Conservation (phyloP, 2,329 filamentous ascomycete species). For the Kalaharituber pfeilii region DNA sequence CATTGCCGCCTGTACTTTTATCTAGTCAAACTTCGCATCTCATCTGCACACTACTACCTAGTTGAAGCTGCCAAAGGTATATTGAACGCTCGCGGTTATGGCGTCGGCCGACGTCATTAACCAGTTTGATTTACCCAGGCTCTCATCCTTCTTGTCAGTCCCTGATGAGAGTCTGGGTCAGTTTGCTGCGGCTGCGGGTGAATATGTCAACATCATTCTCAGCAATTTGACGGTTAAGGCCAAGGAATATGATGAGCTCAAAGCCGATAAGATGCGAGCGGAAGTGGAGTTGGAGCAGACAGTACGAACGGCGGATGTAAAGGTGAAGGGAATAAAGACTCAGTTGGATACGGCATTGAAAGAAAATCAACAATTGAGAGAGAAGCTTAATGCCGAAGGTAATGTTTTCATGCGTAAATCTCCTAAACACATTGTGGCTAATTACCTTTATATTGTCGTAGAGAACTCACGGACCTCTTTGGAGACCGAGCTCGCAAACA, state of each 20-base stretch:
- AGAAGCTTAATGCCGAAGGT: slow-evolving; percentile 73
- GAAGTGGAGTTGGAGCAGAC: slow-evolving; percentile 90
- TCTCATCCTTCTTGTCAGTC: slow-evolving; percentile 21
- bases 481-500: slow-evolving; percentile 62
- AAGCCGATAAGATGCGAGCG: slow-evolving; percentile 69
- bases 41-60: neutral
- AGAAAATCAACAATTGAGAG: slow-evolving; percentile 64
- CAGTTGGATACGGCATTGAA: slow-evolving; percentile 68
- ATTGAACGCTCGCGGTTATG: neutral
- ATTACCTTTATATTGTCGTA: slow-evolving; percentile 25
- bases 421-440: neutral
- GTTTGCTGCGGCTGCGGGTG: slow-evolving; percentile 37
- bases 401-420: slow-evolving; percentile 27
- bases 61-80: neutral
- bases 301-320: slow-evolving; percentile 65
- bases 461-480: slow-evolving; percentile 59
- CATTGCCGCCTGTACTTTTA: too few species aligned
- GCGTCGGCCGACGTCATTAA: slow-evolving; percentile 1
- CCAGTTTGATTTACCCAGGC: slow-evolving; percentile 17
- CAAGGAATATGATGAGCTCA: slow-evolving; percentile 63
- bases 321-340: slow-evolving; percentile 62
- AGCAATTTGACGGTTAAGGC: slow-evolving; percentile 60
- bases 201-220: slow-evolving; percentile 60
- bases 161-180: slow-evolving; percentile 19
- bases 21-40: neutral